These are phyloP conservation scores for Amphirosellinia nigrospora DNA, from an alignment of 495 filamentous ascomycete species.

Conservation along the genomic window DNA sequence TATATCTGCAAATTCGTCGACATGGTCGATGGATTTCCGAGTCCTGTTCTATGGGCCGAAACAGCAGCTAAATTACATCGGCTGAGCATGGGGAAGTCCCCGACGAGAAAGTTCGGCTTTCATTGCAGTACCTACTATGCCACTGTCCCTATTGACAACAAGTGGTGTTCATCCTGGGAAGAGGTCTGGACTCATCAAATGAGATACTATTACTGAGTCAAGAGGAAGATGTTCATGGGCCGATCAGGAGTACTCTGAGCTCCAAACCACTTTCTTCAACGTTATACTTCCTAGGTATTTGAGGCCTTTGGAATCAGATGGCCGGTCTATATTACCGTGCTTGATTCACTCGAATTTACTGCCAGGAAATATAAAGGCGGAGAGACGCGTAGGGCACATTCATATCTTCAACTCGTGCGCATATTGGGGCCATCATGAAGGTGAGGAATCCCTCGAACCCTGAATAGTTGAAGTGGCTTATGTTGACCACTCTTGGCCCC, in stretches of 20 bases:
- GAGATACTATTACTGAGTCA: constrained; percentile 28
- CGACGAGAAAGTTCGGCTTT: constrained; percentile 59
- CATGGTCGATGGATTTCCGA: constrained; percentile 36
- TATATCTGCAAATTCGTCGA: constrained; percentile 35
- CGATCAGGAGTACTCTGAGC: no score
- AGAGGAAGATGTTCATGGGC: constrained; percentile 26
- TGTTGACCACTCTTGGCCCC: background rate
- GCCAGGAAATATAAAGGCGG: constrained; percentile 52
- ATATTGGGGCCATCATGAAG: constrained; percentile 58
- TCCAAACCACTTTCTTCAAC: constrained; percentile 38
- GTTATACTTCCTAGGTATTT: constrained; percentile 47
- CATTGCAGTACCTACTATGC: constrained; percentile 53
- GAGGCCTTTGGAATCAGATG: constrained; percentile 46
- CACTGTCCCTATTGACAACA: constrained; percentile 47
- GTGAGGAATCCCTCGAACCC: constrained; percentile 18
- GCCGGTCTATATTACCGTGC: constrained; percentile 48
- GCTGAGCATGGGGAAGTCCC: constrained; percentile 45
- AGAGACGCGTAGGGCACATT: constrained; percentile 37
- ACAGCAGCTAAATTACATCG: constrained; percentile 49
- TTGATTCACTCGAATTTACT: constrained; percentile 55
- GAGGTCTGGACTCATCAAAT: constrained; percentile 45
- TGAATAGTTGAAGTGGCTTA: background rate
- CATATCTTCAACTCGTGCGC: constrained; percentile 54
- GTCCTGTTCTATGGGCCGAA: constrained; percentile 36
- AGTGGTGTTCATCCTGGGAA: constrained; percentile 54